Base-by-base conservation (phyloP, 139 green algal genomes). In the Chlorella sp. region DNA sequence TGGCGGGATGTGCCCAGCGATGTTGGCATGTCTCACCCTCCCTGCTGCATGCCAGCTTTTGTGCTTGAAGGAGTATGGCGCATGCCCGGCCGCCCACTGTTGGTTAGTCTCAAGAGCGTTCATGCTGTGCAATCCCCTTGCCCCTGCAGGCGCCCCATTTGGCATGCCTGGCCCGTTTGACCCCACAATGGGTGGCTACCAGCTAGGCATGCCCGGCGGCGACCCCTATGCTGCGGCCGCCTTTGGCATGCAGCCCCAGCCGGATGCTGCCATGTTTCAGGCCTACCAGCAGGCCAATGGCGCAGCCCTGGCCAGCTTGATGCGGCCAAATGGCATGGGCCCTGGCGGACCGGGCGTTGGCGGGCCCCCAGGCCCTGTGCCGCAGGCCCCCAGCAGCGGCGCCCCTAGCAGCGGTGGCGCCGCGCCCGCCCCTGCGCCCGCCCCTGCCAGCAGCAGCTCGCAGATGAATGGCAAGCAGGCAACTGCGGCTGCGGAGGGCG, bases 401-500 rank as follows among this genome's bases (percentile, higher is more conserved):
- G n/a, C 34, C 56, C 6, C 20, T 32, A n/a, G 25, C 75, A 82
- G 75, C 15, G 51, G 51, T 15, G 11, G 23, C 25, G 69, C 20
- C 38, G 38, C 69, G 23, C 11, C 69, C 25, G 34, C 34, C 38
- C 28, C 26, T 15, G 34, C 34, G 6, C 23, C 75, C 2, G 70
- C 55, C 12, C 39, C 34, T 38, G 56, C 62, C 38, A 63, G n/a
- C 21, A 26, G 11, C 64, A 30, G 32, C 15, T n/a, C n/a, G 47
- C 55, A 44, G 68, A 73, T 86, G 34, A 85, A 85, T 25, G 80
- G 80, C 51, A 85, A 85, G 68, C 68, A 56, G 32, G 51, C 23
- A 13, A 7, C 80, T 16, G 76, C 56, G 16, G 38, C 34, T 23
- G 60, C 57, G 39, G 30, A 38, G 13, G 64, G 60, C 6, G 74